A percentile compares a stretch with the other conserved stretches of the same genome.
Conservation (phyloP, 495 filamentous ascomycete genomes). For the Penicillium flavigenum region DNA sequence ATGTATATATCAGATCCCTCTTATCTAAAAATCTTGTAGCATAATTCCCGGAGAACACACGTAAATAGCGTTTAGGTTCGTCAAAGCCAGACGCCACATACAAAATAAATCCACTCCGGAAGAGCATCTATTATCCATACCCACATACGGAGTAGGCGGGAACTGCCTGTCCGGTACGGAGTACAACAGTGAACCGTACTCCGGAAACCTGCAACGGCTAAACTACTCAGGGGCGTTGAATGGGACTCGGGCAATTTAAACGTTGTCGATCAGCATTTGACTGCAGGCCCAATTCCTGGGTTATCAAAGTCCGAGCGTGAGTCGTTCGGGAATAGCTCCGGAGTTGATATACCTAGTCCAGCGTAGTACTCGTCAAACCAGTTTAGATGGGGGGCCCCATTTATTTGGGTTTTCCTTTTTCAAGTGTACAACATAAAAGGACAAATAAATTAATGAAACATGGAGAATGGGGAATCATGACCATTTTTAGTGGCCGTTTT, state of each 20-base stretch:
- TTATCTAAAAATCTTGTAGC: background rate
- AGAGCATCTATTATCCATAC: background rate
- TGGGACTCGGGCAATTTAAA: constrained; percentile 25
- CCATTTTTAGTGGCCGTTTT: constrained; percentile 7
- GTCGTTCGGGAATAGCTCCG: constrained; percentile 4
- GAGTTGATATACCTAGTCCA: background rate
- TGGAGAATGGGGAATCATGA: background rate
- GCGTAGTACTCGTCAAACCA: background rate
- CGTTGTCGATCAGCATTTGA: constrained; percentile 31
- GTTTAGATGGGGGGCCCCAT: background rate
- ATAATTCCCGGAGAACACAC: background rate
- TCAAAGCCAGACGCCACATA: background rate
- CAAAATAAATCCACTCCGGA: background rate
- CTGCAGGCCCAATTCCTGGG: constrained; percentile 19
- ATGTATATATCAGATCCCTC: background rate
- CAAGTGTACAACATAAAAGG: background rate
- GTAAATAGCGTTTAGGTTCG: background rate
- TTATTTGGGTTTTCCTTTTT: background rate
- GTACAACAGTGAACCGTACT: background rate
- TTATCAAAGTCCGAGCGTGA: constrained; percentile 10
- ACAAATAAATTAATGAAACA: background rate
- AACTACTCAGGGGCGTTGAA: constrained; percentile 15
- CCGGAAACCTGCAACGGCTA: background rate
- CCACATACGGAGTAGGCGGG: background rate
- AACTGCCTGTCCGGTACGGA: background rate